Conservation (phyloP, 2,329 filamentous ascomycete species). For the Scedosporium boydii region DNA sequence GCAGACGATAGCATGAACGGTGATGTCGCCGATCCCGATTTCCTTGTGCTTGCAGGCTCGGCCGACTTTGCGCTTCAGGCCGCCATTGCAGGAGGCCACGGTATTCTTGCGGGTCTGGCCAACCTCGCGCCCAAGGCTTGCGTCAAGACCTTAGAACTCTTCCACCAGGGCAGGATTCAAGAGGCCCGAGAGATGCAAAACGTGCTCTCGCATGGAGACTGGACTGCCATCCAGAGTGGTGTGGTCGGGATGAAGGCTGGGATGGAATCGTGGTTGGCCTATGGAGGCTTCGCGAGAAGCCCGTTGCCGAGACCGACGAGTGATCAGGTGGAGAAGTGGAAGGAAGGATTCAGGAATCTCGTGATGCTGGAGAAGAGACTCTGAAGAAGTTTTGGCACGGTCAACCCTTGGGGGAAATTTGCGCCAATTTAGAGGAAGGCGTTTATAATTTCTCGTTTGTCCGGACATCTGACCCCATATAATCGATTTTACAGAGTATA, state of each 20-base stretch:
- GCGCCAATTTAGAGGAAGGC: no score
- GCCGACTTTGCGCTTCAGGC: slow-evolving; percentile 65
- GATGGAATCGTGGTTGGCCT: slow-evolving; percentile 56
- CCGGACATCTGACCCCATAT: no score
- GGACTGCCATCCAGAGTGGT: slow-evolving; percentile 62
- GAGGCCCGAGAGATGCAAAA: slow-evolving; percentile 58
- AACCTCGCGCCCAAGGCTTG: slow-evolving; percentile 63
- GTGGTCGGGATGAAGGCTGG: slow-evolving; percentile 64
- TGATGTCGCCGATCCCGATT: slow-evolving; percentile 24
- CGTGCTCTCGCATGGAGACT: slow-evolving; percentile 58
- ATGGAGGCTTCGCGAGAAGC: slow-evolving; percentile 43
- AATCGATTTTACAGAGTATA: no score
- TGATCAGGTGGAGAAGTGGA: slow-evolving; percentile 41
- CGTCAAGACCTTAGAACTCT: slow-evolving; percentile 51
- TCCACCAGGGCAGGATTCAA: slow-evolving; percentile 41
- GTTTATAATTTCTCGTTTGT: no score
- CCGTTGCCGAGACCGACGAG: slow-evolving; percentile 41
- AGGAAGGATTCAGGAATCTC: slow-evolving; percentile 45
- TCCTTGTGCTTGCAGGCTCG: slow-evolving; percentile 63
- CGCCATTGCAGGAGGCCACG: slow-evolving; percentile 57
- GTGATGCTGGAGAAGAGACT: slow-evolving; percentile 41
- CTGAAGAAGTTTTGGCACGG: slow-evolving; percentile 12
- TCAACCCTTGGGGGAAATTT: no score
- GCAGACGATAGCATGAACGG: not conserved
- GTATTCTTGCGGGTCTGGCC: slow-evolving; percentile 62